Evolutionary conservation across 345 rosid genomes (phyloP), one percentile per base, ranked within the genome.

Genomic region (Iberis pinnata): DNA sequence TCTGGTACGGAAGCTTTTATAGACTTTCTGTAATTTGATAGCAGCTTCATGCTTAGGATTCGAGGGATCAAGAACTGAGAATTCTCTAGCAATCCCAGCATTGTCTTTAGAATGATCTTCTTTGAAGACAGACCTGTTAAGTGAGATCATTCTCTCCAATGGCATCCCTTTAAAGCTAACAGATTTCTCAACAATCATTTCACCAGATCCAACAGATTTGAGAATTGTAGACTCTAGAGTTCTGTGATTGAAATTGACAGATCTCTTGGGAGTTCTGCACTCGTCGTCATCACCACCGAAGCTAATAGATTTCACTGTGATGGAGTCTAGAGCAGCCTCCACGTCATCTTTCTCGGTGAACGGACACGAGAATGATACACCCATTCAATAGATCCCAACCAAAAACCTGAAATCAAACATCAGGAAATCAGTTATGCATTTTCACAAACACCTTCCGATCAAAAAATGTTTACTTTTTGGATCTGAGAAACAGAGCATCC

Each of bases 1-100:
- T 59, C 99, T 76, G 3, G 97, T 92, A 20, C 99, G 71, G 59
- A 92, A 92, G 63, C 99, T 92, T 54, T 86, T 92, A 58, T 85
- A 92, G 40, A 83, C 97, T 40, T 92, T 92, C 80, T 83, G 95
- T 62, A 92, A 67, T 58, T 80, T 83, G 27, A 86, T 63, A 3
- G 99, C 97, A 9, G 94, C 97, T 70, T 80, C 77, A 27, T 92
- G 87, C 52, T 76, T 76, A 1, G 95, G 97, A 47, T 71, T 77
- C 49, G 15, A 36, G 11, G 79, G 84, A 69, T 79, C 78, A 20
- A 70, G 64, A 63, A 70, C 20, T 2, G 76, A 56, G 16, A 64
- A 52, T 2, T 70, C 73, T 40, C 19, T 63, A 15, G 67, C 27
- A 25, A 62, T 56, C 40, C 5, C 63, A 12, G 19, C 15, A 12